Percentiles rank a stretch among this genome's conserved stretches.
phyloP scores from a whole-genome alignment of 441 rosid genomes.

The Daphne laureola region DNA sequence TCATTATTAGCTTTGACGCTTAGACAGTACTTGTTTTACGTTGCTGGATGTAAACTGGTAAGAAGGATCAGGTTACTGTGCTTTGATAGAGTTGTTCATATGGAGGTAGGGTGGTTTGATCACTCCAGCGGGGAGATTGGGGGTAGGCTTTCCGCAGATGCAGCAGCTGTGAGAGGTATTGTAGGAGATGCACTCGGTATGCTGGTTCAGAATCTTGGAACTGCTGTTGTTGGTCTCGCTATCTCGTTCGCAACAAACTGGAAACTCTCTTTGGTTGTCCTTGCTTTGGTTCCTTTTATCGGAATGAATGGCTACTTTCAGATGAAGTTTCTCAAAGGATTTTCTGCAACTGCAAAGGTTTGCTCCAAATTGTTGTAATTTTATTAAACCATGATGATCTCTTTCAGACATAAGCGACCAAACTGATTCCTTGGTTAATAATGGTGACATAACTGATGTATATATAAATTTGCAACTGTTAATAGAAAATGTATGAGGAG shows the following conservation, averaged over 20 bases:
- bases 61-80: conserved; percentile 48
- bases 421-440: too few species aligned
- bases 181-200: conserved; percentile 67
- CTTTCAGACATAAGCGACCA: too few species aligned
- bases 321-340: conserved; percentile 61
- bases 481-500: conserved; percentile 72
- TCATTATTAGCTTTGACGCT: conserved; percentile 35
- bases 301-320: conserved; percentile 52
- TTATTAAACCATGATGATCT: too few species aligned
- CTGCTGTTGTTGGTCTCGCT: conserved; percentile 47
- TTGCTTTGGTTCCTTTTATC: conserved; percentile 53
- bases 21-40: conserved; percentile 43
- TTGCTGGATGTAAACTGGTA: conserved; percentile 60
- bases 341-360: conserved; percentile 76
- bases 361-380: not conserved
- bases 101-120: conserved; percentile 83
- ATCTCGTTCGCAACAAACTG: conserved; percentile 67
- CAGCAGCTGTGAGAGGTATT: conserved; percentile 43
- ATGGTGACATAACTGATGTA: too few species aligned
- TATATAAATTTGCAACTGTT: conserved; percentile 4
- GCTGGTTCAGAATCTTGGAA: conserved; percentile 45
- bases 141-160: conserved; percentile 79
- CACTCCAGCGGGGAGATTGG: conserved; percentile 78
- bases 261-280: conserved; percentile 57
- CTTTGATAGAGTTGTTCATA: conserved; percentile 67